Evolutionary conservation across 1,284 basidiomycete genomes (phyloP).

Genomic region (Puccinia novopanici): DNA sequence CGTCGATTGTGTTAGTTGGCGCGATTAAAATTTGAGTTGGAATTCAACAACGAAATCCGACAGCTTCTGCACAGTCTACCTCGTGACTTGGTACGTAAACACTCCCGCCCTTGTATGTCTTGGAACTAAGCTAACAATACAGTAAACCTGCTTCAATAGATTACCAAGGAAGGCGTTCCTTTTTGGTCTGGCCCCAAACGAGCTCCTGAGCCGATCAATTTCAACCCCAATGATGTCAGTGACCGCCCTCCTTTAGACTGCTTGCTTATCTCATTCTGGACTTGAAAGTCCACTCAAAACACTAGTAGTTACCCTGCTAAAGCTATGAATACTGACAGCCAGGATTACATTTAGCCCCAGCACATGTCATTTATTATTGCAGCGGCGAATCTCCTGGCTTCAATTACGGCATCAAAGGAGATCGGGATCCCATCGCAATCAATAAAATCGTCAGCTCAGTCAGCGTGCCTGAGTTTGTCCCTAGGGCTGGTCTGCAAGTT

Average conservation of each 20-base stretch:
- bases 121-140: neutral
- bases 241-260: neutral
- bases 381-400: constrained; percentile 95
- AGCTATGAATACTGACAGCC: neutral
- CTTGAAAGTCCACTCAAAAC: neutral
- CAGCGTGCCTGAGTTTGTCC: constrained; percentile 86
- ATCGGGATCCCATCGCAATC: constrained; percentile 76
- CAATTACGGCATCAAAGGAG: constrained; percentile 95
- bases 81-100: constrained; percentile 75
- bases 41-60: constrained; percentile 89
- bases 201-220: constrained; percentile 87
- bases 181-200: constrained; percentile 82
- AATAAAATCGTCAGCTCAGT: constrained; percentile 82
- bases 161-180: constrained; percentile 52
- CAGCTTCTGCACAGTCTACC: constrained; percentile 93
- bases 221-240: constrained; percentile 81
- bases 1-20: constrained; percentile 97
- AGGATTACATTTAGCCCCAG: constrained; percentile 65
- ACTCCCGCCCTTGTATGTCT: neutral
- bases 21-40: constrained; percentile 89
- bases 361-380: constrained; percentile 89
- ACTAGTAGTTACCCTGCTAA: neutral
- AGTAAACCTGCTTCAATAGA: constrained; percentile 13
- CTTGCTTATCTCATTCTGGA: neutral
- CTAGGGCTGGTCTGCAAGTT: constrained; percentile 87